Evolutionary conservation across 2,329 filamentous ascomycete genomes (phyloP).

Genomic region (Diplodia intermedia): DNA sequence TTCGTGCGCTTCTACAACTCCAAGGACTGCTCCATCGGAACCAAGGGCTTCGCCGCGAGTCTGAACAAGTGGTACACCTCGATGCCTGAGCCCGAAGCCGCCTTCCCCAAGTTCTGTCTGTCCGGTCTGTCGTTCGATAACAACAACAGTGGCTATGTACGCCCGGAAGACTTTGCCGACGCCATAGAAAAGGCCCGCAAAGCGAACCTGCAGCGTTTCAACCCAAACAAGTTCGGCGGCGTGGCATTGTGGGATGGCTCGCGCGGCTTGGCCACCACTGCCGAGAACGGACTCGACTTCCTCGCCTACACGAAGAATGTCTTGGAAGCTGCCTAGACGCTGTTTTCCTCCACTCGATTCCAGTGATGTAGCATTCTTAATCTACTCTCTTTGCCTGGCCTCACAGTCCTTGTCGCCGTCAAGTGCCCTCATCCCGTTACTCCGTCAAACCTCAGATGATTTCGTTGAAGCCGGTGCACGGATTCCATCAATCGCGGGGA

Average conservation of each 20-base stretch:
- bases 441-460: neutral
- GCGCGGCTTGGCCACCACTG: conserved; percentile 22
- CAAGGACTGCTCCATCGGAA: conserved; percentile 26
- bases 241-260: conserved; percentile 29
- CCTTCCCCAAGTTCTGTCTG: conserved; percentile 16
- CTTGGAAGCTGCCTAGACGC: conserved; percentile 9
- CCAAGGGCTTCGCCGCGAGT: conserved; percentile 5
- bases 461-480: neutral
- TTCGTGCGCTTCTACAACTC: conserved; percentile 31
- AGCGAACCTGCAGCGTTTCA: conserved; percentile 22
- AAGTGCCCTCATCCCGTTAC: neutral
- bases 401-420: no score
- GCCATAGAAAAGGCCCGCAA: conserved; percentile 3
- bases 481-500: neutral
- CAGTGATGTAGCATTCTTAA: conserved; percentile 19
- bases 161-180: conserved; percentile 15
- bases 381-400: conserved; percentile 1
- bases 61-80: conserved; percentile 13
- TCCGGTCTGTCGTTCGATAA: conserved; percentile 28
- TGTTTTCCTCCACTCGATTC: neutral
- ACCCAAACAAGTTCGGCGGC: conserved; percentile 26
- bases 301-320: conserved; percentile 30
- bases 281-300: conserved; percentile 22
- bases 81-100: conserved; percentile 7
- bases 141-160: conserved; percentile 18